A percentile compares a stretch with the other conserved stretches of the same genome.
phyloP scores from a whole-genome alignment of 345 rosid genomes.

The Arabis alpina region DNA sequence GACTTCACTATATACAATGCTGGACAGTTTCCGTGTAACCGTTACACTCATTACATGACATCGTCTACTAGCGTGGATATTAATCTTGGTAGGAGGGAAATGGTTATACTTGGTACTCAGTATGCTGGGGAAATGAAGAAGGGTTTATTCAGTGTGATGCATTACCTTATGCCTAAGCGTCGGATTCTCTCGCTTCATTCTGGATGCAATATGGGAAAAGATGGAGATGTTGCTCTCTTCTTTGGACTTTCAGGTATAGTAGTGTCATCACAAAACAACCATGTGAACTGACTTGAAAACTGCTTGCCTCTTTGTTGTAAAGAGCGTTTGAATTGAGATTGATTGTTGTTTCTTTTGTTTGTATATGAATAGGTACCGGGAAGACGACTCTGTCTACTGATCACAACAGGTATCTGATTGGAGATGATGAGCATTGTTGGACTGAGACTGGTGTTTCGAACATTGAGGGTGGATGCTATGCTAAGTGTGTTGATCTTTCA shows the following conservation, averaged over 20 bases:
- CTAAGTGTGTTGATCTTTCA: conserved; percentile 94
- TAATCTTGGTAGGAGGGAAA: conserved; percentile 92
- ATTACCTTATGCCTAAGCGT: conserved; percentile 99
- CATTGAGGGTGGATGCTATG: conserved; percentile 98
- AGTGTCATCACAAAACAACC: conserved; percentile 2
- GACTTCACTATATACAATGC: conserved; percentile 99
- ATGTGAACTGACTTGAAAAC: background rate
- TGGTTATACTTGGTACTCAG: conserved; percentile 98
- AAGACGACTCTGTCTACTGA: conserved; percentile 97
- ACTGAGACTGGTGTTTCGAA: conserved; percentile 91
- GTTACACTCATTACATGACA: conserved; percentile 98
- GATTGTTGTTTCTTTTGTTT: background rate
- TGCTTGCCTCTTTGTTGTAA: too few relatives aligned
- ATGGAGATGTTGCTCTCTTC: conserved; percentile 99
- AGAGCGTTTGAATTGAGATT: conserved; percentile 17
- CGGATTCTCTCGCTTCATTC: conserved; percentile 92
- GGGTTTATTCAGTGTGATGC: conserved; percentile 98
- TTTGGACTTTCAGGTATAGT: conserved; percentile 85
- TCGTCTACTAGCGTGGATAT: conserved; percentile 96
- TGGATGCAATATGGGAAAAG: conserved; percentile 99
- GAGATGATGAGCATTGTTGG: conserved; percentile 99
- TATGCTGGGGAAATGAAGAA: conserved; percentile 99
- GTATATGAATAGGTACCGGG: conserved; percentile 66
- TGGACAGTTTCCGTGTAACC: conserved; percentile 98
- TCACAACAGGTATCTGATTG: conserved; percentile 85